Evolutionary conservation across 176 grass and related monocot genomes (phyloP), one percentile per base, ranked within the genome.

Genomic region (Luzula sylvatica): DNA sequence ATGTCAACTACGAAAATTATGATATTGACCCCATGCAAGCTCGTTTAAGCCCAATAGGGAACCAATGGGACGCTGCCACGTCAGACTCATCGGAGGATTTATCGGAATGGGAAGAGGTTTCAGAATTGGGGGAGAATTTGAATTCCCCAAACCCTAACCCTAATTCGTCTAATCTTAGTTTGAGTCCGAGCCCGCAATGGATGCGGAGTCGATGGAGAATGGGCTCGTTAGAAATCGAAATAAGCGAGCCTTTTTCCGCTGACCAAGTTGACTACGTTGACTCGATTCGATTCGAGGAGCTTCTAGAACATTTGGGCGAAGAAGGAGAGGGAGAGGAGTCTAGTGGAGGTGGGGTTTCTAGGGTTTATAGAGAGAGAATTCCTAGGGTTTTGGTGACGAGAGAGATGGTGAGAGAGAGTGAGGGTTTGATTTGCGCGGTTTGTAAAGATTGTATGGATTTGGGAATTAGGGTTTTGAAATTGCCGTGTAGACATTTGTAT

Each of bases 21-120:
- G 81, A 89, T 58, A 86, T 96, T 26, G 84, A 89, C 71, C 84
- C 84, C 39, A 96, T 96, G 90, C 75, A 86, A 66, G 72, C 78
- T 54, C 70, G 74, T 27, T 20, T 79, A 47, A 24, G 15, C 47
- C 16, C 28, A 13, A n/a, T n/a, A n/a, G n/a, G n/a, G 3, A 55
- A 74, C 48, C 80, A 74, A 19, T 96, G 90, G 80, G 73, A 96
- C 51, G 9, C n/a, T n/a, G n/a, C n/a, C n/a, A n/a, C n/a, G n/a
- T 85, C 83, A 22, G 73, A 95, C 61, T 69, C 74, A 46, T 52
- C 61, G 60, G 68, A 87, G 51, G 72, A 86, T 3, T 59, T 62
- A 32, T 64, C 53, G 25, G 65, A 65, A 26, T 74, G 73, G 42
- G 83, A 82, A 46, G 77, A 82, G 22, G 25, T 22, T 15, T 80